These are phyloP conservation scores for Dichotomopilus funicola DNA, from an alignment of 2,329 filamentous ascomycete genomes.

Conservation along the genomic window DNA sequence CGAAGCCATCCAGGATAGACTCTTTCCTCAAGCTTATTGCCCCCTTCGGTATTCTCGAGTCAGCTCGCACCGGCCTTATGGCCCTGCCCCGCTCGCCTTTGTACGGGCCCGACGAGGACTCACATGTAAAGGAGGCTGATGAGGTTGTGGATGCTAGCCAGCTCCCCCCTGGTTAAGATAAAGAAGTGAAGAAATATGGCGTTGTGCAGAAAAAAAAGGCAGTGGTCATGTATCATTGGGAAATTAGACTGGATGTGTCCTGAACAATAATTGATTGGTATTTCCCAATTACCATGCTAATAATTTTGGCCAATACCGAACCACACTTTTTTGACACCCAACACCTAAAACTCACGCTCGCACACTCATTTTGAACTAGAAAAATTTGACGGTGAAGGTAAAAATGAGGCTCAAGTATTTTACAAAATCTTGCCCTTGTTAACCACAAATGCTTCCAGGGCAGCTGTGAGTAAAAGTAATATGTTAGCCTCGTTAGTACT, in stretches of 20 bases:
- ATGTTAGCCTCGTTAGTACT: constrained; percentile 1
- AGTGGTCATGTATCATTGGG: neutral
- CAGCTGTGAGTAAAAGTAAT: constrained; percentile 41
- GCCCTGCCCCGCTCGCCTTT: constrained; percentile 90
- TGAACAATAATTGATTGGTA: constrained; percentile 9
- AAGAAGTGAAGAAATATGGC: neutral
- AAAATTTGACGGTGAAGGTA: neutral
- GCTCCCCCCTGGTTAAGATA: constrained; percentile 73
- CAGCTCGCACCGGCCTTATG: constrained; percentile 92
- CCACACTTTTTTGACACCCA: constrained; percentile 11
- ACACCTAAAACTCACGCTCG: constrained; percentile 16
- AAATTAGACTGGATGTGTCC: neutral
- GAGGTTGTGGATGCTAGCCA: constrained; percentile 93
- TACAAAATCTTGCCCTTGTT: constrained; percentile 73
- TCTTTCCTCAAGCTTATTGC: constrained; percentile 94
- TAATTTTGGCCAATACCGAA: no score
- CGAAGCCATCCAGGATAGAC: constrained; percentile 89
- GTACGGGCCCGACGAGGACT: constrained; percentile 61
- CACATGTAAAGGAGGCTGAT: constrained; percentile 74
- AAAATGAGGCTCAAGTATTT: neutral
- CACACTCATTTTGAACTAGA: constrained; percentile 1
- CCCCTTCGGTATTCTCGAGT: constrained; percentile 95
- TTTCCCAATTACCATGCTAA: neutral
- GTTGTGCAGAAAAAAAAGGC: neutral
- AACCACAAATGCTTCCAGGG: constrained; percentile 83